Evolutionary conservation across 2,329 filamentous ascomycete genomes (phyloP), one percentile per base, ranked within the genome.

Genomic region (Juglanconis sp.): DNA sequence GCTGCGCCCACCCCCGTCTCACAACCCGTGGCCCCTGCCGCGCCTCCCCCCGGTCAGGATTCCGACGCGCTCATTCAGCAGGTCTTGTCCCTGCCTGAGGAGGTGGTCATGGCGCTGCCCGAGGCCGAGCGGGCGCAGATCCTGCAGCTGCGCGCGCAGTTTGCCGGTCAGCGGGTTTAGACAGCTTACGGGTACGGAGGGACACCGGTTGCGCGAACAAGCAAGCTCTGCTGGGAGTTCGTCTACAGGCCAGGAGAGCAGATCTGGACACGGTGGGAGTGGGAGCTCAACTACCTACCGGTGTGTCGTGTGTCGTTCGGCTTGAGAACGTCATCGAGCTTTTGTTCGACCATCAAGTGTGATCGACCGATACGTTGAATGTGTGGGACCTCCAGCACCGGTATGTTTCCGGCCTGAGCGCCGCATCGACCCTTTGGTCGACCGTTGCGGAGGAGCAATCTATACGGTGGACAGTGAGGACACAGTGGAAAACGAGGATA

Each of bases 51-150:
- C 15, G 61, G 42, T n/a, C 75, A 80, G 47, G 85, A 89, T 61
- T 85, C 90, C 47, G 87, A 91, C 52, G 86, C 87, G 48, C 81
- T 96, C 57, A 87, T 96, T 72, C 85, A 89, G 64, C 90, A 92
- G 68, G 89, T 97, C 52, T 81, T 97, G 78, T 85, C 83, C 57
- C 86, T 97, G 77, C 85, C 92, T 2, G 89, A 91, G 68, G 83
- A 90, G 61, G 86, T 91, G 59, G 92, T 98, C 67, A 89, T 94
- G 71, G 84, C 86, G 69, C 78, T 97, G 53, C 87, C 89, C 5
- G 89, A 91, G 42, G 83, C 85, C 24, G 88, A 95, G 69, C 82
- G 89, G 57, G 84, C 85, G 63, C 92, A 97, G 73, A 88, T 98
- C 58, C 83, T 96, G 77, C 81, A 87, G 42, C 77, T 97, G 59